phyloP scores from a whole-genome alignment of 179 eudicot species.

The Monotropa hypopitys region DNA sequence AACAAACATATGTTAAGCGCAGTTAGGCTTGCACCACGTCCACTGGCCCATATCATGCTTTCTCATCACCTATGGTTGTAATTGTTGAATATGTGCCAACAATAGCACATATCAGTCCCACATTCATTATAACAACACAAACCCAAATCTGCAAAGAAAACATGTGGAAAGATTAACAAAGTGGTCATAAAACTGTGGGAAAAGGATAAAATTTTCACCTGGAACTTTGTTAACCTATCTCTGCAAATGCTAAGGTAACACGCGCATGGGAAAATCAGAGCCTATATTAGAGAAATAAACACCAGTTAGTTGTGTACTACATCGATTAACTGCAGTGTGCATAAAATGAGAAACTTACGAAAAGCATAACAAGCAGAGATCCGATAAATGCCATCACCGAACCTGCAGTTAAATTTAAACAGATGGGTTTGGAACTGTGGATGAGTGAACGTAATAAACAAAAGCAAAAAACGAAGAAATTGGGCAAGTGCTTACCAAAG shows the following conservation, averaged over 20 bases:
- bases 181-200: background rate
- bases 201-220: slow-evolving; percentile 19
- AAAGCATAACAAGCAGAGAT: slow-evolving; percentile 37
- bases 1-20: background rate
- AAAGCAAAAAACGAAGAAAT: background rate
- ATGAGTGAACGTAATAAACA: background rate
- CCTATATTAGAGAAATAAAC: slow-evolving; percentile 14
- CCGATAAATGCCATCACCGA: slow-evolving; percentile 50
- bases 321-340: background rate
- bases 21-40: background rate
- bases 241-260: slow-evolving; percentile 36
- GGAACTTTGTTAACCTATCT: slow-evolving; percentile 16
- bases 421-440: background rate
- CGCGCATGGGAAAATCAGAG: slow-evolving; percentile 36
- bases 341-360: slow-evolving; percentile 22
- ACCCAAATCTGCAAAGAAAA: slow-evolving; percentile 20
- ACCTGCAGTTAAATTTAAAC: slow-evolving; percentile 21
- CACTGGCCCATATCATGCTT: background rate
- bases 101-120: slow-evolving; percentile 26
- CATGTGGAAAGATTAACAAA: background rate
- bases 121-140: slow-evolving; percentile 18
- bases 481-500: slow-evolving; percentile 31
- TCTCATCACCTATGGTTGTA: slow-evolving; percentile 9
- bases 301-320: background rate
- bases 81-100: slow-evolving; percentile 39